Evolutionary conservation across 1,284 basidiomycete species (phyloP).

Genomic region (Papiliotrema laurentii): DNA sequence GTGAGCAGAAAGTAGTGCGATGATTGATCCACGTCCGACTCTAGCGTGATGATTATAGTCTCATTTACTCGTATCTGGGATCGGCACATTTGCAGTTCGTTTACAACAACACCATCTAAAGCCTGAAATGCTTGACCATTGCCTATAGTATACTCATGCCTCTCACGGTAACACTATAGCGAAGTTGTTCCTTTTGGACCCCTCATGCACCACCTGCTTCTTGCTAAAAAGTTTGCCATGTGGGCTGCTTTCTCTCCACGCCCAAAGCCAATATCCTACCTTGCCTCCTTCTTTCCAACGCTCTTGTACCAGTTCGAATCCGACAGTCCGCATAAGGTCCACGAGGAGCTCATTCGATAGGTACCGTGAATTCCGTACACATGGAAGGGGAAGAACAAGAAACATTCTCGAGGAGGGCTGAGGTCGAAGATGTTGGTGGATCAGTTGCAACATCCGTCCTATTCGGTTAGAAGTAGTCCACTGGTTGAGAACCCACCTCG

Average conservation of each 20-base stretch:
- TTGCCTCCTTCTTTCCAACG: slow-evolving; percentile 55
- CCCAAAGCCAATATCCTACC: slow-evolving; percentile 46
- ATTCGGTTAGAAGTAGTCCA: neutral
- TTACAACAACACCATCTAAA: neutral
- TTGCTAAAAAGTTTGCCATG: slow-evolving; percentile 37
- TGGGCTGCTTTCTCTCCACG: slow-evolving; percentile 17
- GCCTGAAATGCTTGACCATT: too few relatives aligned
- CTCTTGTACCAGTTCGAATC: slow-evolving; percentile 59
- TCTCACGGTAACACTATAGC: slow-evolving; percentile 48
- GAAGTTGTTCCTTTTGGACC: slow-evolving; percentile 72
- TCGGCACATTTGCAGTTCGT: neutral
- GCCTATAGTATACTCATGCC: too few relatives aligned
- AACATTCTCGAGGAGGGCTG: slow-evolving; percentile 59
- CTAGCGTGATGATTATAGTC: too few relatives aligned
- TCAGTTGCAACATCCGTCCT: slow-evolving; percentile 71
- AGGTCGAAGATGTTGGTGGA: slow-evolving; percentile 58
- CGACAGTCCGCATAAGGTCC: slow-evolving; percentile 59
- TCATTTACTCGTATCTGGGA: too few relatives aligned
- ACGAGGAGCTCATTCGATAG: slow-evolving; percentile 59
- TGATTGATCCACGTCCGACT: too few relatives aligned
- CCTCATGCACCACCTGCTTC: slow-evolving; percentile 60
- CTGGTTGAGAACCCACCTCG: slow-evolving; percentile 56
- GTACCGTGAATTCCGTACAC: slow-evolving; percentile 77
- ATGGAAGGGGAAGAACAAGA: slow-evolving; percentile 73
- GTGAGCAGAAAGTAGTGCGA: too few relatives aligned